phyloP scores from a whole-genome alignment of 352 stramenopile genomes.

The Globisporangium spinosum region DNA sequence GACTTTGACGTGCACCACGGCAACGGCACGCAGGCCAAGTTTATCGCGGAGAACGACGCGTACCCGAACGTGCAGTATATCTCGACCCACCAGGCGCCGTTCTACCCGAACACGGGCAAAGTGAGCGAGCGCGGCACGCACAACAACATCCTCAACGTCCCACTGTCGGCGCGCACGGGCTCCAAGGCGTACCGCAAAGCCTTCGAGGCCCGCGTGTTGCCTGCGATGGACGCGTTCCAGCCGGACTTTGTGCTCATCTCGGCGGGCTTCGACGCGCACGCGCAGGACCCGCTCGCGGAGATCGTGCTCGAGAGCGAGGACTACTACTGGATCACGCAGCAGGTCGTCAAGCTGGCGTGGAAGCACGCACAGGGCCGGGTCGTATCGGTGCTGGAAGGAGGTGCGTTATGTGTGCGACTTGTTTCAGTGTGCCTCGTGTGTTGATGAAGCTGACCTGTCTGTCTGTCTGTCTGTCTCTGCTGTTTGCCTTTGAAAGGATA shows the following conservation, averaged over 20 bases:
- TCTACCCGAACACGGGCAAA: slow-evolving; percentile 67
- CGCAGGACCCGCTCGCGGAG: slow-evolving; percentile 89
- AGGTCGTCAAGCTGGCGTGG: slow-evolving; percentile 6
- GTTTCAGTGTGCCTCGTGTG: background rate
- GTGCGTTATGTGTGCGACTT: background rate
- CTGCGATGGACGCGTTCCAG: slow-evolving; percentile 82
- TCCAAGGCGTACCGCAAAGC: slow-evolving; percentile 60
- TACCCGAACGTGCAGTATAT: slow-evolving; percentile 50
- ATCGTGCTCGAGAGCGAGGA: slow-evolving; percentile 49
- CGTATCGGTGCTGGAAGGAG: slow-evolving; percentile 17
- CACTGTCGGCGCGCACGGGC: slow-evolving; percentile 36
- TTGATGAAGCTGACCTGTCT: background rate
- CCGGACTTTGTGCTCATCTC: slow-evolving; percentile 94
- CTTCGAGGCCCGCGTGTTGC: slow-evolving; percentile 76
- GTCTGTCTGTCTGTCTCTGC: background rate
- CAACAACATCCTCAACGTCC: slow-evolving; percentile 66
- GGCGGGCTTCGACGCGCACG: slow-evolving; percentile 94
- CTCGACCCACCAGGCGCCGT: slow-evolving; percentile 44
- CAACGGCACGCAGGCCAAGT: slow-evolving; percentile 85
- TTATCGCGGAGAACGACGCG: slow-evolving; percentile 31
- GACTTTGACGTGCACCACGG: slow-evolving; percentile 92
- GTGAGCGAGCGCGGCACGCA: slow-evolving; percentile 46
- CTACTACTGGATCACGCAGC: slow-evolving; percentile 21
- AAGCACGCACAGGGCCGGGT: slow-evolving; percentile 8
- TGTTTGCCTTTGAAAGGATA: slow-evolving; percentile 23